phyloP scores from a whole-genome alignment of 148 eudicot genomes.

The Fallopia convolvulus region DNA sequence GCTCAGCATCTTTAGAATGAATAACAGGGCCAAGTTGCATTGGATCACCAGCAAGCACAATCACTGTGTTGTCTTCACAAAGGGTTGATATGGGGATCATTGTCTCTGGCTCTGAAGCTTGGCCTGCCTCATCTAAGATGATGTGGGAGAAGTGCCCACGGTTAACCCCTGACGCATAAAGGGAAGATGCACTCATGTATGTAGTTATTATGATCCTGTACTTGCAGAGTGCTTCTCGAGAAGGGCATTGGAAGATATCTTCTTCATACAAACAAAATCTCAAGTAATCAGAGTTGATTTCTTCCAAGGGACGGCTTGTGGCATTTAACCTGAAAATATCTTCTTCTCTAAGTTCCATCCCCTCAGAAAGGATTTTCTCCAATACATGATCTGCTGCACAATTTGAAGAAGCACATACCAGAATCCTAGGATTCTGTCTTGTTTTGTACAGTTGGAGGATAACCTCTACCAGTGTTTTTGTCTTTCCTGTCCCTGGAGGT shows the following conservation, averaged over 20 bases:
- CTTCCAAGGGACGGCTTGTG: constrained; percentile 54
- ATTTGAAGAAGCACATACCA: constrained; percentile 92
- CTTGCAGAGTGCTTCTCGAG: constrained; percentile 19
- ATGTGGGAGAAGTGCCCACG: constrained; percentile 77
- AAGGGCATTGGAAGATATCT: constrained; percentile 48
- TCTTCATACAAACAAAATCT: constrained; percentile 50
- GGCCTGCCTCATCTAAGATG: constrained; percentile 92
- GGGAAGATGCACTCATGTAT: constrained; percentile 59
- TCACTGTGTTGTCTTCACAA: constrained; percentile 36
- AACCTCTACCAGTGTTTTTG: constrained; percentile 70
- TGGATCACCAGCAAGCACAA: constrained; percentile 96
- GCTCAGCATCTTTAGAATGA: constrained; percentile 56
- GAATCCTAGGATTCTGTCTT: constrained; percentile 25
- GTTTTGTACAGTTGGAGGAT: constrained; percentile 57
- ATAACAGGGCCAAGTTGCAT: constrained; percentile 88
- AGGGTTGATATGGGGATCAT: constrained; percentile 80
- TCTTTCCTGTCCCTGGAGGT: constrained; percentile 98
- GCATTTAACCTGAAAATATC: constrained; percentile 87
- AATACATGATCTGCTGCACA: constrained; percentile 85
- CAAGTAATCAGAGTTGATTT: constrained; percentile 38
- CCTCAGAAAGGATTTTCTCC: constrained; percentile 36
- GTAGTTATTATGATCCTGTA: constrained; percentile 68
- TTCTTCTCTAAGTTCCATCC: constrained; percentile 16
- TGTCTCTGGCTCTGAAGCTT: constrained; percentile 97
- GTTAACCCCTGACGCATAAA: constrained; percentile 57